Percentiles rank a stretch among this genome's conserved stretches.
These are phyloP conservation scores for Chalciporus pseudorubinellus DNA, from an alignment of 768 basidiomycete species.

Conservation along the genomic window DNA sequence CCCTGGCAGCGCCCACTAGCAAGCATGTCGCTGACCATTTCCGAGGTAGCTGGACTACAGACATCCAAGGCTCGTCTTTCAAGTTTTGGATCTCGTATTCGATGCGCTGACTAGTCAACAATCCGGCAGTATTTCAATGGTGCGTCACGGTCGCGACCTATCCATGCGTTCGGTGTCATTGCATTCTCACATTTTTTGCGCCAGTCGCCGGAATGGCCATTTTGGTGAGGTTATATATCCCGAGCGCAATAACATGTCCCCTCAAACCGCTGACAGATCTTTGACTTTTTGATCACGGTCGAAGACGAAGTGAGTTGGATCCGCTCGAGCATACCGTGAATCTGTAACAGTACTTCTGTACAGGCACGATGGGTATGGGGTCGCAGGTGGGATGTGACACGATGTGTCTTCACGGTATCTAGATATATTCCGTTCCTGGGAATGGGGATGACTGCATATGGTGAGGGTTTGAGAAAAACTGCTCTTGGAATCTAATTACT, in stretches of 20 bases:
- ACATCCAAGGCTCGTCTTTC: constrained; percentile 9
- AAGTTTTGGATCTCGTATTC: not conserved
- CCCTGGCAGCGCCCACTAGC: not conserved
- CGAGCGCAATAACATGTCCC: not conserved
- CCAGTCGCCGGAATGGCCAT: constrained; percentile 18
- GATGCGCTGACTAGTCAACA: not conserved
- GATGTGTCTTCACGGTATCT: constrained; percentile 15
- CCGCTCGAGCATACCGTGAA: not conserved
- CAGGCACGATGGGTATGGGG: constrained; percentile 22
- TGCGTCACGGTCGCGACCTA: not conserved
- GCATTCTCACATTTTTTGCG: not conserved
- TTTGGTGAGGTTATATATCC: constrained; percentile 8
- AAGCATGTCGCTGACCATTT: not conserved
- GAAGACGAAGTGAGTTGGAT: constrained; percentile 7
- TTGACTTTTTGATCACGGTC: constrained; percentile 11
- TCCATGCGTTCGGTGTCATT: not conserved
- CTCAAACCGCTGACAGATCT: constrained; percentile 3
- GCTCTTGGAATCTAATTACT: not conserved
- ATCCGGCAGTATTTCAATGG: constrained; percentile 14
- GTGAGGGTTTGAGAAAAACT: constrained; percentile 5
- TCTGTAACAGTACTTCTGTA: not conserved
- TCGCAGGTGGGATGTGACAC: constrained; percentile 14
- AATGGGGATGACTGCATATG: constrained; percentile 8
- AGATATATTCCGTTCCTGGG: constrained; percentile 22
- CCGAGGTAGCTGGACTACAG: constrained; percentile 13